Evolutionary conservation across 805 yeast species (phyloP).

Genomic region (Sugiyamaella chiloensis): DNA sequence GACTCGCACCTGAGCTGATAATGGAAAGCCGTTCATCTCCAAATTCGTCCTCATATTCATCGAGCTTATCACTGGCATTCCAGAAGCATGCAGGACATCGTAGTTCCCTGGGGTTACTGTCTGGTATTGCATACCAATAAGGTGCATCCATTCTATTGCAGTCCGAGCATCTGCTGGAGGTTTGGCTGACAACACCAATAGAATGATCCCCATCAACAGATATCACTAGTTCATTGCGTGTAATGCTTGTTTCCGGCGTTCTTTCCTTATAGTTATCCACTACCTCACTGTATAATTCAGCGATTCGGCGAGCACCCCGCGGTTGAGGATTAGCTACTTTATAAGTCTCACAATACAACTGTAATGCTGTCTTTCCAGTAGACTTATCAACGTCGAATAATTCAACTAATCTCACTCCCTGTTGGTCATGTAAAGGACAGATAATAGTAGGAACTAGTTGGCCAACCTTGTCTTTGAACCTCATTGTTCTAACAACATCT

Average conservation of each 20-base stretch:
- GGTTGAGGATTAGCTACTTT: slow-evolving; percentile 18
- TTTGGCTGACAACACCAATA: neutral
- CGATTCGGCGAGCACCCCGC: slow-evolving; percentile 10
- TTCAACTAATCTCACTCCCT: slow-evolving; percentile 14
- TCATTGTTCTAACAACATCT: slow-evolving; percentile 23
- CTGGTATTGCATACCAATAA: slow-evolving; percentile 17
- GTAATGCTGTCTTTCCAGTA: slow-evolving; percentile 29
- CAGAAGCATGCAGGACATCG: slow-evolving; percentile 21
- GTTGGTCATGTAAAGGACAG: slow-evolving; percentile 30
- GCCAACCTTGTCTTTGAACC: slow-evolving; percentile 24
- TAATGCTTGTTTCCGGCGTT: no score
- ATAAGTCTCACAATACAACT: slow-evolving; percentile 28
- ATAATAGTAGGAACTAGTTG: slow-evolving; percentile 30
- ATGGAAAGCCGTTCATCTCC: neutral
- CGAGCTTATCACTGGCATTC: slow-evolving; percentile 13
- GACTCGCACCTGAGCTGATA: neutral
- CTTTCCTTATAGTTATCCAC: no score
- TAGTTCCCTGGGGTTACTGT: neutral
- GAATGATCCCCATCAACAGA: neutral
- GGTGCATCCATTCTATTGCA: slow-evolving; percentile 13
- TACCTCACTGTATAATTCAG: neutral
- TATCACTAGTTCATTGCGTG: neutral
- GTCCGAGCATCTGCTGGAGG: slow-evolving; percentile 3
- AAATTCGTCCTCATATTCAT: slow-evolving; percentile 12
- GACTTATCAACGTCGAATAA: slow-evolving; percentile 27